Percentiles rank a stretch among this genome's conserved stretches.
phyloP scores from a whole-genome alignment of 2,329 filamentous ascomycete genomes.

The Pyrenophora seminiperda region DNA sequence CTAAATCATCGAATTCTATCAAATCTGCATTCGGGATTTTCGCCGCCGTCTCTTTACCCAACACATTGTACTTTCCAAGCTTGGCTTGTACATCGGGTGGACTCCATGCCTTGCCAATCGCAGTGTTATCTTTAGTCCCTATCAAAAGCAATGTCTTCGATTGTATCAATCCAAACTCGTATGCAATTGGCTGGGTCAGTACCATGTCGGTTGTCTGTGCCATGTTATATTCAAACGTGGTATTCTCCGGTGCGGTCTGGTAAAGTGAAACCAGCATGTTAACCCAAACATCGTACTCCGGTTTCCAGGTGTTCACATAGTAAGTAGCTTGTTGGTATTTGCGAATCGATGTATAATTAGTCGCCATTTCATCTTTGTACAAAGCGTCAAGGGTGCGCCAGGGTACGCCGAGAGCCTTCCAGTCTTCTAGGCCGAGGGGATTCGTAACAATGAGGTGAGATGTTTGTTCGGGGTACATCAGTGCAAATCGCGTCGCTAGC shows the following conservation, averaged over 20 bases:
- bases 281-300: constrained; percentile 60
- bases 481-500: constrained; percentile 57
- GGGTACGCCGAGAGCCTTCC: constrained; percentile 45
- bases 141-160: constrained; percentile 57
- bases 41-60: constrained; percentile 54
- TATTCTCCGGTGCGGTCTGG: constrained; percentile 47
- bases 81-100: constrained; percentile 29
- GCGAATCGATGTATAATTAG: constrained; percentile 33
- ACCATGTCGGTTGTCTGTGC: constrained; percentile 61
- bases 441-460: constrained; percentile 57
- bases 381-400: constrained; percentile 29
- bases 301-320: constrained; percentile 51
- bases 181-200: constrained; percentile 58
- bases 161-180: constrained; percentile 56
- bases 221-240: constrained; percentile 54
- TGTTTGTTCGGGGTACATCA: constrained; percentile 56
- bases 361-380: constrained; percentile 24
- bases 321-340: constrained; percentile 38
- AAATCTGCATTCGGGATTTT: constrained; percentile 54
- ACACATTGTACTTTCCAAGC: constrained; percentile 57
- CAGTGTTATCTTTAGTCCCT: constrained; percentile 60
- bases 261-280: constrained; percentile 62
- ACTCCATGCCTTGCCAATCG: constrained; percentile 60
- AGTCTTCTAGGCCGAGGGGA: constrained; percentile 62
- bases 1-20: constrained; percentile 56